phyloP scores from a whole-genome alignment of 371 early-diverging fungal species.

The Synchytrium microbalum region DNA sequence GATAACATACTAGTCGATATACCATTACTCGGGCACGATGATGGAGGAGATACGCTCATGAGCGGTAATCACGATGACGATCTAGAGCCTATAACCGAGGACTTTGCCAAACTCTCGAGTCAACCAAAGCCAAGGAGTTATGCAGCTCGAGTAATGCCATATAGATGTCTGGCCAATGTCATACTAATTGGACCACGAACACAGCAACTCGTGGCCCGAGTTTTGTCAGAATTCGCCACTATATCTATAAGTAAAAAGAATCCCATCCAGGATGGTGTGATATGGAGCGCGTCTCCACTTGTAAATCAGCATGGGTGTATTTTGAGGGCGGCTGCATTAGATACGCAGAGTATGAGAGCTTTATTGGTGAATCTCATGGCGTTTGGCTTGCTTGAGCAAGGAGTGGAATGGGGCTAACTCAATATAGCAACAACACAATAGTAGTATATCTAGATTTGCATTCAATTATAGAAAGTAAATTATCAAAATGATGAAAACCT shows the following conservation, averaged over 20 bases:
- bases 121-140: slow-evolving; percentile 5
- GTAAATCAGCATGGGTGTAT: slow-evolving; percentile 16
- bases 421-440: too few relatives aligned
- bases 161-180: slow-evolving; percentile 35
- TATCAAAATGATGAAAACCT: too few relatives aligned
- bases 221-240: slow-evolving; percentile 16
- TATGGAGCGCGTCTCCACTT: slow-evolving; percentile 25
- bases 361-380: slow-evolving; percentile 12
- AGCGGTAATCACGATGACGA: background rate
- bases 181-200: slow-evolving; percentile 28
- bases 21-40: background rate
- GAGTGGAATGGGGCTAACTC: background rate
- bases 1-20: too few relatives aligned
- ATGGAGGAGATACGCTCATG: background rate
- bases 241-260: slow-evolving; percentile 14
- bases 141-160: slow-evolving; percentile 21
- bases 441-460: too few relatives aligned
- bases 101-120: background rate
- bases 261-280: slow-evolving; percentile 8
- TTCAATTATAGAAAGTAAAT: too few relatives aligned
- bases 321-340: slow-evolving; percentile 22
- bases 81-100: background rate
- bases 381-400: background rate
- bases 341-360: slow-evolving; percentile 17
- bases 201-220: slow-evolving; percentile 6